A percentile compares a stretch with the other conserved stretches of the same genome.
phyloP scores from a whole-genome alignment of 2,329 filamentous ascomycete species.

The Colletotrichum sidae region DNA sequence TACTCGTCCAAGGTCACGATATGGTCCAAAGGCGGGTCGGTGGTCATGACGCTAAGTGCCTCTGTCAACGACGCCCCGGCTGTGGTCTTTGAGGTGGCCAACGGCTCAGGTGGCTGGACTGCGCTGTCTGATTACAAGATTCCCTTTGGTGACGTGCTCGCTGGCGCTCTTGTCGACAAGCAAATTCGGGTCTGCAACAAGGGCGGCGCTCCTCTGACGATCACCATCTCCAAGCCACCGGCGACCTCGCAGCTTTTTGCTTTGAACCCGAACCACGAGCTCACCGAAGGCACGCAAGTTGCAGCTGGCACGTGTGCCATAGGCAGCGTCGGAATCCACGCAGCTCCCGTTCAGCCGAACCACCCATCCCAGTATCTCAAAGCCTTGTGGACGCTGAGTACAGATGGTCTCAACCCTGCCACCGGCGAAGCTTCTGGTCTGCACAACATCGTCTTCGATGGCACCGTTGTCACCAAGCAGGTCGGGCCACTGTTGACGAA shows the following conservation, averaged over 20 bases:
- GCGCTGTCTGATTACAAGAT: slow-evolving; percentile 38
- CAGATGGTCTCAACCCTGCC: slow-evolving; percentile 49
- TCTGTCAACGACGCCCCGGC: slow-evolving; percentile 48
- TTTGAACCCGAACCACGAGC: slow-evolving; percentile 45
- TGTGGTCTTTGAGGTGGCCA: slow-evolving; percentile 49
- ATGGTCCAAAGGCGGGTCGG: slow-evolving; percentile 50
- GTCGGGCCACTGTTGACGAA: slow-evolving; percentile 50
- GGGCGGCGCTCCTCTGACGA: slow-evolving; percentile 49
- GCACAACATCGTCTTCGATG: slow-evolving; percentile 48
- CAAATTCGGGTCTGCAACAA: slow-evolving; percentile 51
- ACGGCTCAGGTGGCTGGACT: slow-evolving; percentile 46
- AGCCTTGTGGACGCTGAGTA: slow-evolving; percentile 53
- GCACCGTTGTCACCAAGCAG: slow-evolving; percentile 47
- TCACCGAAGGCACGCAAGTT: slow-evolving; percentile 50
- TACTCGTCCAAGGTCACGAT: slow-evolving; percentile 50
- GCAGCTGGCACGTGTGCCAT: slow-evolving; percentile 44
- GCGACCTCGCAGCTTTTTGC: slow-evolving; percentile 46
- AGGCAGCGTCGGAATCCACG: slow-evolving; percentile 47
- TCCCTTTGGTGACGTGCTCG: slow-evolving; percentile 48
- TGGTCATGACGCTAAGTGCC: slow-evolving; percentile 47
- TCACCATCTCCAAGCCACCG: slow-evolving; percentile 53
- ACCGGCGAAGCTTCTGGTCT: slow-evolving; percentile 47
- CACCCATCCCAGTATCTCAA: slow-evolving; percentile 43
- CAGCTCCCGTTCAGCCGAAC: slow-evolving; percentile 45
- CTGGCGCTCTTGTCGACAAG: slow-evolving; percentile 43